Conservation (phyloP, 768 basidiomycete species). For the Coprinellus aureogranulatus region DNA sequence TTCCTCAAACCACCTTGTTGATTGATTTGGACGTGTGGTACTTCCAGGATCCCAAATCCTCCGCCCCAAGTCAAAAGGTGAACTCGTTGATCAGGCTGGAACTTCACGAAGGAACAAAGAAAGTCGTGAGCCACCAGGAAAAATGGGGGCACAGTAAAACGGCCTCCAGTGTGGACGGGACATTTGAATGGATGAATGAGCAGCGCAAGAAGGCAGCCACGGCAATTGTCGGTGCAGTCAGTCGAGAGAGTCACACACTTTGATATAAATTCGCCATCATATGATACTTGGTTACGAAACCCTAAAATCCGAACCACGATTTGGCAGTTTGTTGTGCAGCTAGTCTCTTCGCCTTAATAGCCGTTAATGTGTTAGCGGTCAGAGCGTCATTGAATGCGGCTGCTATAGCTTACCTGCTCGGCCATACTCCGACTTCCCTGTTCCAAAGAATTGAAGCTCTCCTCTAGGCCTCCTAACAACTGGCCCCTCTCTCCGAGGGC, state of each 20-base stretch:
- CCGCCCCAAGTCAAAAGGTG: slow-evolving; percentile 42
- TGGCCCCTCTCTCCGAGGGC: slow-evolving; percentile 68
- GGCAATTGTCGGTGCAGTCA: slow-evolving; percentile 30
- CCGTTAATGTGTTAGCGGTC: background rate
- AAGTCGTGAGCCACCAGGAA: slow-evolving; percentile 39
- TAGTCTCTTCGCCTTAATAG: slow-evolving; percentile 54
- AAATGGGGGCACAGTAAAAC: slow-evolving; percentile 45
- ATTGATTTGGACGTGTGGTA: slow-evolving; percentile 50
- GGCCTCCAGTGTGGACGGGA: slow-evolving; percentile 37
- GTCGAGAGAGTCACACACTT: slow-evolving; percentile 15
- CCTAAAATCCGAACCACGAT: slow-evolving; percentile 61
- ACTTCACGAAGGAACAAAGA: slow-evolving; percentile 31
- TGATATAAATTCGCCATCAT: slow-evolving; percentile 4
- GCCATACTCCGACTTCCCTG: slow-evolving; percentile 67
- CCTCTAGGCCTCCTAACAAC: slow-evolving; percentile 58
- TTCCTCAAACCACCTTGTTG: slow-evolving; percentile 36
- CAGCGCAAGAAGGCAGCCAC: slow-evolving; percentile 43
- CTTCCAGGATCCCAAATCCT: slow-evolving; percentile 33
- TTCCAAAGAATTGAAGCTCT: slow-evolving; percentile 62
- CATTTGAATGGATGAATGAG: slow-evolving; percentile 44
- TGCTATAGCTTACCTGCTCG: slow-evolving; percentile 42
- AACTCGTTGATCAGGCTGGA: slow-evolving; percentile 44
- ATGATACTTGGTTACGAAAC: background rate
- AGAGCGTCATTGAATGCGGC: background rate
- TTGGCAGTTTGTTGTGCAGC: slow-evolving; percentile 64